Evolutionary conservation across 192 early-diverging fungal genomes (phyloP), one percentile per base, ranked within the genome.

Genomic region (Coemansia asiatica): DNA sequence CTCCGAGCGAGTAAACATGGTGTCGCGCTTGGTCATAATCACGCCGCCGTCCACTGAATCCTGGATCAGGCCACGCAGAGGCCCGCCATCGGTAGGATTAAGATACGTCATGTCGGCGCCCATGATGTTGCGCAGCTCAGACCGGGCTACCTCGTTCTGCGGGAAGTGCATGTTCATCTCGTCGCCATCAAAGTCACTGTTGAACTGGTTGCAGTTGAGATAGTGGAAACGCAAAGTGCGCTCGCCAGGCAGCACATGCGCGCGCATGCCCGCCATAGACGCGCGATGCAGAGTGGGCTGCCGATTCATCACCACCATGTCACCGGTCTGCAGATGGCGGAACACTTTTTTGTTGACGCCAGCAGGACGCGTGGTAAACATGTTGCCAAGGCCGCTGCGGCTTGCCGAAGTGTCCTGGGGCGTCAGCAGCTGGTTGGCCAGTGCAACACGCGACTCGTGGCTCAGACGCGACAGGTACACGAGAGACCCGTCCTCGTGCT

Each of bases 151-250:
- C 77, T 98, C 95, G 83, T 93, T 98, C 79, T 99, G 98, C 46
- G 96, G 95, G 77, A 98, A 99, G 86, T 99, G 98, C 66, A 96
- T 89, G 84, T 99, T 99, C 98, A 99, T 99, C 85, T 99, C 98
- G 84, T 98, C 98, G 71, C 98, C 98, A 78, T 99, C 98, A 86
- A 99, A 99, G 89, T 99, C 98, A 63, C 95, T 96, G 82, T 92
- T 92, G 56, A 94, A 94, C 27, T 93, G 89, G 72, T 93, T 92
- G 76, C 91, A 88, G 75, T 90, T 95, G 60, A 96, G 93, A 76
- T 98, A 99, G 79, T 99, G 98, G 96, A 99, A 96, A 23, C 98
- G 90, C 83, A 99, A 94, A 15, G 98, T 99, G 64, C 92, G 95
- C 79, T 99, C 97, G 50, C 94, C 94, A 4, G 94, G 94, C 18